Percentiles rank a stretch among this genome's conserved stretches.
These are phyloP conservation scores for Tolypocladium inflatum DNA, from an alignment of 2,329 filamentous ascomycete species.

Conservation along the genomic window DNA sequence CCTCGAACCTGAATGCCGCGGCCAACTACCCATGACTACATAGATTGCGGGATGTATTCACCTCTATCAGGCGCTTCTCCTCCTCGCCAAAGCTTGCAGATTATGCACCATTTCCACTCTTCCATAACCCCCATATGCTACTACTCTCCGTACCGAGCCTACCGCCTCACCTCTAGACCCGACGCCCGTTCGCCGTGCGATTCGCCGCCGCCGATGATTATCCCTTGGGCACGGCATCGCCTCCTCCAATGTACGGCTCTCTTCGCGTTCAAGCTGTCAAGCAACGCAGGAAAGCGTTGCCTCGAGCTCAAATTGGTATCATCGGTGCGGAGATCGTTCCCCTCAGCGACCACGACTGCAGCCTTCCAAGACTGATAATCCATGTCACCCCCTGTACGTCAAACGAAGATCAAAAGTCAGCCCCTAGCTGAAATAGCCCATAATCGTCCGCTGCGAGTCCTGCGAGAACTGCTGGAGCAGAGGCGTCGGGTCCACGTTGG, in stretches of 20 bases:
- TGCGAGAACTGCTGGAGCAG: constrained; percentile 66
- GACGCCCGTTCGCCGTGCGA: background rate
- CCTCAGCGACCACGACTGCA: background rate
- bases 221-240: background rate
- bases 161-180: background rate
- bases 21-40: background rate
- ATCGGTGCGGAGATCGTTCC: background rate
- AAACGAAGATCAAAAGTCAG: background rate
- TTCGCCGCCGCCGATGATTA: background rate
- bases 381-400: background rate
- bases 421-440: constrained; percentile 62
- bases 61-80: background rate
- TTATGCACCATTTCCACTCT: background rate
- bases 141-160: background rate
- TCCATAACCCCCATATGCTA: background rate
- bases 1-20: background rate
- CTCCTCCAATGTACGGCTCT: background rate
- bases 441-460: constrained; percentile 72
- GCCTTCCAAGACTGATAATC: background rate
- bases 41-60: background rate
- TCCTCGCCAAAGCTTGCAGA: background rate
- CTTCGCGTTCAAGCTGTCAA: background rate
- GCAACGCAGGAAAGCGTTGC: background rate
- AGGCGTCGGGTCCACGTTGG: constrained; percentile 66
- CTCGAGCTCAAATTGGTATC: background rate